Conservation (phyloP, 305 asterid genomes). For the Fraxinus sp. region DNA sequence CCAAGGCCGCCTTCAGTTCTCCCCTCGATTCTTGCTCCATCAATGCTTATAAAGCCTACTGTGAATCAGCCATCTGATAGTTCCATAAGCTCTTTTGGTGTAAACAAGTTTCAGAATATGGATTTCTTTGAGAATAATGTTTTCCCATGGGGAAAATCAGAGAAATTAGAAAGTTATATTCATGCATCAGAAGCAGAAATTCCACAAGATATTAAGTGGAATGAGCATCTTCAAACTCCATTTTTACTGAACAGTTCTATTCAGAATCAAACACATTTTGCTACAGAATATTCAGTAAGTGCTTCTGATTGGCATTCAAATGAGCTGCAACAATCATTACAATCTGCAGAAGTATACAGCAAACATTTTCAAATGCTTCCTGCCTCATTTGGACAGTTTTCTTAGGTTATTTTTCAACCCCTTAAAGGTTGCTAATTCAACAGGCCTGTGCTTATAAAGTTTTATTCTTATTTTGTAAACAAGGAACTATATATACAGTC, state of each 20-base stretch:
- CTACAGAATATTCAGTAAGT: slow-evolving; percentile 30
- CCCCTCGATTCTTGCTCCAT: not conserved
- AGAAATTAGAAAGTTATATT: not conserved
- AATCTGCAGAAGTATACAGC: slow-evolving; percentile 46
- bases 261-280: slow-evolving; percentile 31
- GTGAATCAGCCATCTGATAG: not conserved
- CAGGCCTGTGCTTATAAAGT: not conserved
- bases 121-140: slow-evolving; percentile 32
- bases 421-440: not conserved
- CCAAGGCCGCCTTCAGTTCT: not conserved
- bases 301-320: slow-evolving; percentile 43
- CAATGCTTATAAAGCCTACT: slow-evolving; percentile 14
- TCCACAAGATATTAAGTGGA: slow-evolving; percentile 56
- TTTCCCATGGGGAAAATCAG: not conserved
- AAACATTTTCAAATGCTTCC: slow-evolving; percentile 61
- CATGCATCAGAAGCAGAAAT: not conserved
- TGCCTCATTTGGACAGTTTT: slow-evolving; percentile 55
- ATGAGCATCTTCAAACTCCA: slow-evolving; percentile 67
- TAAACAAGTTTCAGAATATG: slow-evolving; percentile 45
- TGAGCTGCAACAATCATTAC: slow-evolving; percentile 30
- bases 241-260: slow-evolving; percentile 37
- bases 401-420: not conserved
- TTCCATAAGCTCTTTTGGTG: slow-evolving; percentile 18
- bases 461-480: slow-evolving; percentile 50
- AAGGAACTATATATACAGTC: not conserved